Percentiles rank a stretch among this genome's conserved stretches.
phyloP scores from a whole-genome alignment of 2,329 filamentous ascomycete genomes.

The Fusarium sp. region DNA sequence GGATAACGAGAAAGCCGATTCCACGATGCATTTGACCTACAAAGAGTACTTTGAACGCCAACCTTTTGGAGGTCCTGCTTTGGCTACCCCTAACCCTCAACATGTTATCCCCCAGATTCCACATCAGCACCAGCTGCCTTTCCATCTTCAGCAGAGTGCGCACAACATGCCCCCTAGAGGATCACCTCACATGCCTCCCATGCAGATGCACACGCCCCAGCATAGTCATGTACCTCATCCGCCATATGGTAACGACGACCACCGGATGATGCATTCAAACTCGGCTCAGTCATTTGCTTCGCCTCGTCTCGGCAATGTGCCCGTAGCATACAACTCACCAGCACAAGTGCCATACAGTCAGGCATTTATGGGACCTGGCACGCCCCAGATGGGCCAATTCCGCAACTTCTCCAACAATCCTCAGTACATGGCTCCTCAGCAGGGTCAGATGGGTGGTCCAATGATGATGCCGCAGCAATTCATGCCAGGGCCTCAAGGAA shows the following conservation, averaged over 20 bases:
- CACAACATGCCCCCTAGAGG: constrained; percentile 75
- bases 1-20: constrained; percentile 76
- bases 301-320: constrained; percentile 77
- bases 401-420: constrained; percentile 76
- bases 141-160: constrained; percentile 80
- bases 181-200: constrained; percentile 80
- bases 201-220: constrained; percentile 79
- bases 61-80: constrained; percentile 64
- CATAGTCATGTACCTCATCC: constrained; percentile 73
- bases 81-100: constrained; percentile 75
- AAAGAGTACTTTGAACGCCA: constrained; percentile 81
- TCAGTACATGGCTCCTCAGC: constrained; percentile 78
- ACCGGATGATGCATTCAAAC: constrained; percentile 88
- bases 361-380: constrained; percentile 75
- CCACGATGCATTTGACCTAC: constrained; percentile 74
- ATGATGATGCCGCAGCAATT: constrained; percentile 89
- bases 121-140: constrained; percentile 85
- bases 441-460: constrained; percentile 75
- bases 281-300: constrained; percentile 88
- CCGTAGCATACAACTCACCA: constrained; percentile 76
- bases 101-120: constrained; percentile 78
- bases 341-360: constrained; percentile 78
- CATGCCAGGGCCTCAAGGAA: constrained; percentile 76
- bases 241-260: constrained; percentile 80
- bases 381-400: constrained; percentile 75